Evolutionary conservation across 1,284 basidiomycete genomes (phyloP), one percentile per base, ranked within the genome.

Genomic region (Erythrobasidium hasegawianum): DNA sequence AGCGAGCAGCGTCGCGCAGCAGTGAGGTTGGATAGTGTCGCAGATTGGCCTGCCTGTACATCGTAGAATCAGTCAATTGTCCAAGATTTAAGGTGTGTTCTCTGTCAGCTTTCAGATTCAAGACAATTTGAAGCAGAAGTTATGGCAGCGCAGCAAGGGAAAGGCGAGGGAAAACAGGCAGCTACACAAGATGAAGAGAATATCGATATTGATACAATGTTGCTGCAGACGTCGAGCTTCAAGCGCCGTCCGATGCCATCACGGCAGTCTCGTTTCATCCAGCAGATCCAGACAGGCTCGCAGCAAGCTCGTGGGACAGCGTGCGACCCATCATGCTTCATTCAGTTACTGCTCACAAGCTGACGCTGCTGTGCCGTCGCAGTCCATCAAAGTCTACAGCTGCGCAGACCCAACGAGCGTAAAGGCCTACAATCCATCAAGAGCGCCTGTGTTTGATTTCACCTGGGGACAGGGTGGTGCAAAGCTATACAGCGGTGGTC

Each of bases 231-330:
- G 22, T 59, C 59, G 62, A 61, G 49, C 56, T 75, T 20, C 70
- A 86, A 7, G 85, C 89, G 0, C 90, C 90, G 0, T 85, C 88
- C 72, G 92, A 96, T 78, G 88, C 87, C 71, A 84, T 95, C 66
- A 88, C 90, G 2, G 81, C 85, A 55, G 79, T 95, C 22, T 81
- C 83, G 41, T 96, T 88, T 78, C 90, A 90, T n/a, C 87, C 90
- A 0, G 83, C 81, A 16, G 82, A 87, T 74, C 85, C 89, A 3
- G 82, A 87, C 68, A 85, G 87, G 24, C 79, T 96, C 1, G 79
- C 94, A 1, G 87, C 87, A 18, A 85, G 88, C 10, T 87, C 88
- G 67, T 95, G 92, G 92, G 92, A 95, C 78, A 85, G 88, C 55
- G 90, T 93, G 75, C 69, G 86, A n/a, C n/a, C n/a, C 26, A n/a